Evolutionary conservation across 177 flowering plant species (phyloP), one percentile per base, ranked within the genome.

Genomic region (Telopea speciosissima): DNA sequence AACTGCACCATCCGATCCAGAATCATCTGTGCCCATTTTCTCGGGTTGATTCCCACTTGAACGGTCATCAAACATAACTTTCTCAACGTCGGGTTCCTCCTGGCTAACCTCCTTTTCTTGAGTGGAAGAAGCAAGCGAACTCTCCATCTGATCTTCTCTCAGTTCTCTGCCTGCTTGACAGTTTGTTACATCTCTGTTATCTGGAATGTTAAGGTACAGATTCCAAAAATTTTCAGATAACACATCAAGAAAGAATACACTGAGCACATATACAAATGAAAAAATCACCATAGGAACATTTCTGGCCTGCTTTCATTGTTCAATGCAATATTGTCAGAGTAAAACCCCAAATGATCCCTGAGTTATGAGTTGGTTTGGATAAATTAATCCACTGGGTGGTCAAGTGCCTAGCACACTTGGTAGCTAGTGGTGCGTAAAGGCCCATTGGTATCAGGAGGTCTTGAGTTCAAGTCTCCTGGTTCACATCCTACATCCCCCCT

Each of bases 1-100:
- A 69, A 89, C 92, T 72, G 79, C 81, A 72, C 84, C 85, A 83
- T 90, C 90, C 61, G 88, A 80, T 71, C 76, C 80, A 45, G 86
- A 83, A 54, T 91, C 86, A 21, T 84, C 88, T 0, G 79, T 73
- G 49, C 80, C 77, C 6, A 63, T 62, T 75, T 83, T 87, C 64
- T 88, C 90, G 67, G 72, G 75, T 70, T 83, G 89, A 75, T 77
- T 84, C 33, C 82, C 85, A 72, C 79, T 79, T 8, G 85, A 79
- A 71, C 82, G 75, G 71, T 81, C 89, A 74, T 79, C 83, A 70
- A 71, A 73, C 64, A 64, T 76, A 64, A 79, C 66, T 83, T 81
- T 82, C 56, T 77, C 83, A 68, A 3, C 75, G 74, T 76, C 85
- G 63, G 74, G 24, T 67, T 83, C 87, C 73, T 78, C 85, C 70